Base-by-base conservation (phyloP, 164 flowering plant species). In the Brasenia schreberi region DNA sequence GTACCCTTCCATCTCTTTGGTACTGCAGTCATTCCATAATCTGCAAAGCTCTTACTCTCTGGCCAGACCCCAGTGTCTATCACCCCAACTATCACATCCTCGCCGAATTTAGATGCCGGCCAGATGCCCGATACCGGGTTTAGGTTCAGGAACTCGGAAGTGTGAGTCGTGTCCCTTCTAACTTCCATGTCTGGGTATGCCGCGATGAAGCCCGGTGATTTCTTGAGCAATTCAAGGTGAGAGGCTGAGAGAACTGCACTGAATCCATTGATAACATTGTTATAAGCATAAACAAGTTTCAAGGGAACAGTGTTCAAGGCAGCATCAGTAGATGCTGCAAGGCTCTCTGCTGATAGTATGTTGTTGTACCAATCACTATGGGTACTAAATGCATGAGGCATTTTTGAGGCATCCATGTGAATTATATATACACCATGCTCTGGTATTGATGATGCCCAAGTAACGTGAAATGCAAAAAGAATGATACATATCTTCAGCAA, bases 51-150 rank as follows among this genome's bases (percentile, higher is more conserved):
- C 63, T 70, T 64, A 43, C 90, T 88, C 70, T 90, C 94, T 1
- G 97, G 97, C 94, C 94, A 90, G 42, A 90, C 52, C 17, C 97
- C 94, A 5, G 85, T 75, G 67, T 90, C 97, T 3, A 90, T 68
- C 53, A 90, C 14, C 18, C 97, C 94, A 42, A 90, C 76, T 18
- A 88, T 84, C 45, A 87, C 81, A 49, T 77, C 89, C 59, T 75
- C 49, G 27, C 90, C 94, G 49, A 66, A 81, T 43, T 76, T 71
- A 0, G 92, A 75, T 0, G 19, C 72, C 0, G 86, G 79, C 90
- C 88, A 84, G 3, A 71, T 71, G 0, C 89, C 95, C 0, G 73
- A 53, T 12, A 58, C 27, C 2, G 79, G 7, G 19, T 64, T 81
- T 2, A 90, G 80, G 59, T 81, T 78, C 42, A 90, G 81, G 65